Percentiles rank a stretch among this genome's conserved stretches.
These are phyloP conservation scores for Moricandia arvensis DNA, from an alignment of 345 rosid species.

Conservation along the genomic window DNA sequence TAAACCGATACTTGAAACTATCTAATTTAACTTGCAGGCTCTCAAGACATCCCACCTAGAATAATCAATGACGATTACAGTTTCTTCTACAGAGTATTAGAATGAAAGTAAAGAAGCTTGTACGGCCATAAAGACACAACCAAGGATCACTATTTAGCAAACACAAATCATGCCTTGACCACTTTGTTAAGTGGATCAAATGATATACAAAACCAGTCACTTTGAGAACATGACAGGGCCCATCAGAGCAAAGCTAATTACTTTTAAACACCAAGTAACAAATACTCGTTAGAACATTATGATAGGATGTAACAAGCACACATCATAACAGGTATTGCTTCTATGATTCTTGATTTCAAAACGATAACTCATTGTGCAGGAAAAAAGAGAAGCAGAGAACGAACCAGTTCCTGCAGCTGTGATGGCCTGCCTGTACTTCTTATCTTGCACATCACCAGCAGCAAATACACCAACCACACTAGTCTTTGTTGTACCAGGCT, in stretches of 20 bases:
- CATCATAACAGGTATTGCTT: neutral
- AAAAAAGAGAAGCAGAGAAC: neutral
- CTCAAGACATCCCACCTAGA: constrained; percentile 2
- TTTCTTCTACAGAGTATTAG: neutral
- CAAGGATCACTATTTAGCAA: neutral
- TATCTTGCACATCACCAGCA: constrained; percentile 85
- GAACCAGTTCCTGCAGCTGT: constrained; percentile 96
- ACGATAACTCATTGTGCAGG: constrained; percentile 1
- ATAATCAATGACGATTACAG: neutral
- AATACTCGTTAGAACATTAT: neutral
- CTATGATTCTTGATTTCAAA: neutral
- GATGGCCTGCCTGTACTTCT: constrained; percentile 95
- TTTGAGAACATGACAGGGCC: neutral
- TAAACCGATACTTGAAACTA: neutral
- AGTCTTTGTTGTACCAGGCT: constrained; percentile 77
- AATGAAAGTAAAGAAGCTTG: neutral
- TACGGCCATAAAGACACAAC: neutral
- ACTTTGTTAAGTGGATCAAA: neutral
- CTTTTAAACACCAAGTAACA: neutral
- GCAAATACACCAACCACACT: constrained; percentile 37
- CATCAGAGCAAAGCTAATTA: neutral
- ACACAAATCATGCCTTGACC: constrained; percentile 6
- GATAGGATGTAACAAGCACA: neutral
- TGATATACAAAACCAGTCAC: neutral
- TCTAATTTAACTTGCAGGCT: neutral